Evolutionary conservation across 1,139 yeast genomes (phyloP), one percentile per base, ranked within the genome.

Genomic region (Suzukiozyma palmioleophila): DNA sequence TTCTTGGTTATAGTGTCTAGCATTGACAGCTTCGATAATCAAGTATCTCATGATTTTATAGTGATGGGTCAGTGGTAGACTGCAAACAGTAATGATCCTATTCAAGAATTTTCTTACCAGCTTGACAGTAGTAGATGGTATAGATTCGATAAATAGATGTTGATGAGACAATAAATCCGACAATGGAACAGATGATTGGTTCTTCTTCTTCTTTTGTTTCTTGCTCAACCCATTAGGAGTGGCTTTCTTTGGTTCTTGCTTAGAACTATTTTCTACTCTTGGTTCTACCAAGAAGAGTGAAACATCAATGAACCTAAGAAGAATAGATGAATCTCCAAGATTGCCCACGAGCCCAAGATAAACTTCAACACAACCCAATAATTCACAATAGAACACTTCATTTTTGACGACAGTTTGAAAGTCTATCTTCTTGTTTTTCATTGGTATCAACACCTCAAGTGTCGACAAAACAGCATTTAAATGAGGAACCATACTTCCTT

Each of bases 161-260:
- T 84, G 74, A 54, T 84, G 86, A 1, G 92, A 79, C 35, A 84
- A 68, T 32, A 84, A 62, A 62, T 87, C 96, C 3, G 94, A 77
- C 48, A 84, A 60, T 3, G 83, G 76, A 22, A 72, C 70, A 0
- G 73, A 51, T 18, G 66, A 64, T 35, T 57, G 59, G 38, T 62
- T 66, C 52, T 70, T 77, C 53, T 66, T 73, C 51, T 69, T 70
- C 46, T 68, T 68, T 37, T 62, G 54, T 25, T 58, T 60, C 38
- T 56, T 54, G 3, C 52, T 45, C 13, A 26, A 26, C 12, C 35
- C 40, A 26, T 41, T 47, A 29, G 28, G 8, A 32, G 37, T 10
- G 30, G 36, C 32, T 27, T 35, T 35, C 9, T 25, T 22, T 18
- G 31, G 35, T 13, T 12, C 30, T 18, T 22, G 37, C 33, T 11